phyloP scores from a whole-genome alignment of 1,284 basidiomycete genomes.

The Agaricales sp. region DNA sequence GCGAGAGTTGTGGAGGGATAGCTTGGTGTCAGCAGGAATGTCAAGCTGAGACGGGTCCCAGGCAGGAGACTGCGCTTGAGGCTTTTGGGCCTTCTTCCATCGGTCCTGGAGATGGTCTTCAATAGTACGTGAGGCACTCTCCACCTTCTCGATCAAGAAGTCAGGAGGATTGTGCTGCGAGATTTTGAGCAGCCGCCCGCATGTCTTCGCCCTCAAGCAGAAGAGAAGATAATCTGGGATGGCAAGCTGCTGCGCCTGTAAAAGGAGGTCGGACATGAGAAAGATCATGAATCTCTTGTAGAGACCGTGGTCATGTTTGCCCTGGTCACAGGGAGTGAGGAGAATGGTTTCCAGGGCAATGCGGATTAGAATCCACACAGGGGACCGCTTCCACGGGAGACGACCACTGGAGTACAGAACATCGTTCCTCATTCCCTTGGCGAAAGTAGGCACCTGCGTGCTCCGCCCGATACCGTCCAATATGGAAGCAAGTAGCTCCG shows the following conservation, averaged over 20 bases:
- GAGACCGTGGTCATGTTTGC: no score
- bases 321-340: no score
- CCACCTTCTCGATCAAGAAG: slow-evolving; percentile 13
- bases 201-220: slow-evolving; percentile 24
- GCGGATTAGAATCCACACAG: slow-evolving; percentile 34
- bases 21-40: not conserved
- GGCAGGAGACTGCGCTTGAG: not conserved
- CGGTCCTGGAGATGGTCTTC: not conserved
- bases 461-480: slow-evolving; percentile 19
- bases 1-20: not conserved
- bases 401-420: slow-evolving; percentile 27
- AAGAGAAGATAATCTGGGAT: slow-evolving; percentile 23
- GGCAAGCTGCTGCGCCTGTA: slow-evolving; percentile 9
- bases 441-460: slow-evolving; percentile 18
- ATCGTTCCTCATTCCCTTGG: slow-evolving; percentile 34
- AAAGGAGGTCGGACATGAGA: slow-evolving; percentile 23
- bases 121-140: slow-evolving; percentile 4
- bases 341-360: slow-evolving; percentile 26
- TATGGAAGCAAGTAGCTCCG: slow-evolving; percentile 29
- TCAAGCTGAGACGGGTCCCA: not conserved
- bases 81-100: not conserved
- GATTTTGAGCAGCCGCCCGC: slow-evolving; percentile 28
- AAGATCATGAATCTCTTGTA: slow-evolving; percentile 40
- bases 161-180: slow-evolving; percentile 9
- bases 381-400: slow-evolving; percentile 35